Percentiles rank a stretch among this genome's conserved stretches.
These are phyloP conservation scores for Artomyces pyxidatus DNA, from an alignment of 768 basidiomycete species.

Conservation along the genomic window DNA sequence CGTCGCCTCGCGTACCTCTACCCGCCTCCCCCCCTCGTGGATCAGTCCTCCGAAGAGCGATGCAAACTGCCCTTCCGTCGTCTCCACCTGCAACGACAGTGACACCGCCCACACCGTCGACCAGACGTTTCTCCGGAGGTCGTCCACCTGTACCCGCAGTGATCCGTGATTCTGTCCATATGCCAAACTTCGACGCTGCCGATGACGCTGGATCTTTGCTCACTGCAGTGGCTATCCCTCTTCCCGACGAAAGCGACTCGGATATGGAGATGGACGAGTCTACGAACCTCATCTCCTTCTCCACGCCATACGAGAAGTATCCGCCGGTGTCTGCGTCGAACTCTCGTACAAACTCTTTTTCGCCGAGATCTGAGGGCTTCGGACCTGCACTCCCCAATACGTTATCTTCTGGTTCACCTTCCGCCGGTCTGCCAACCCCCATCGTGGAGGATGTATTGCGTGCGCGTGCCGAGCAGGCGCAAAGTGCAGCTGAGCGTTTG, in stretches of 20 bases:
- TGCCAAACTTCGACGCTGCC: constrained; percentile 38
- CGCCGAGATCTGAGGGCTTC: constrained; percentile 43
- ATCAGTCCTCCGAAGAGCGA: constrained; percentile 23
- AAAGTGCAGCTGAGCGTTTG: constrained; percentile 83
- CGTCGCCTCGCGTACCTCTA: constrained; percentile 15
- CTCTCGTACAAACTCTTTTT: constrained; percentile 38
- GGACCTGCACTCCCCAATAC: constrained; percentile 45
- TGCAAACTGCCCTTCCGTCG: constrained; percentile 26
- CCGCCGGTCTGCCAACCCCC: constrained; percentile 36
- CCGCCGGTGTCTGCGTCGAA: constrained; percentile 29
- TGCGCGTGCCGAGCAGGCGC: constrained; percentile 86
- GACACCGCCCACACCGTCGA: constrained; percentile 12
- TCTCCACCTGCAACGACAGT: constrained; percentile 21
- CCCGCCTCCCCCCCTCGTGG: constrained; percentile 20
- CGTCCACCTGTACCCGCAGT: neutral
- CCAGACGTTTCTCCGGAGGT: constrained; percentile 11
- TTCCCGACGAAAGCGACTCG: constrained; percentile 66
- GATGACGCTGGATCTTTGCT: constrained; percentile 34
- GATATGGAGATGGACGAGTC: constrained; percentile 48
- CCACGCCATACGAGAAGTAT: constrained; percentile 50
- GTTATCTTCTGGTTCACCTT: constrained; percentile 41
- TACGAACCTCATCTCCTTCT: constrained; percentile 63
- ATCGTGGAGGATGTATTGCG: constrained; percentile 78
- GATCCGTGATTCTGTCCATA: constrained; percentile 21
- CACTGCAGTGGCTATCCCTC: constrained; percentile 63